Percentiles rank a stretch among this genome's conserved stretches.
These are phyloP conservation scores for Cutaneotrichosporon mucoides DNA, from an alignment of 1,284 basidiomycete species.

Conservation along the genomic window DNA sequence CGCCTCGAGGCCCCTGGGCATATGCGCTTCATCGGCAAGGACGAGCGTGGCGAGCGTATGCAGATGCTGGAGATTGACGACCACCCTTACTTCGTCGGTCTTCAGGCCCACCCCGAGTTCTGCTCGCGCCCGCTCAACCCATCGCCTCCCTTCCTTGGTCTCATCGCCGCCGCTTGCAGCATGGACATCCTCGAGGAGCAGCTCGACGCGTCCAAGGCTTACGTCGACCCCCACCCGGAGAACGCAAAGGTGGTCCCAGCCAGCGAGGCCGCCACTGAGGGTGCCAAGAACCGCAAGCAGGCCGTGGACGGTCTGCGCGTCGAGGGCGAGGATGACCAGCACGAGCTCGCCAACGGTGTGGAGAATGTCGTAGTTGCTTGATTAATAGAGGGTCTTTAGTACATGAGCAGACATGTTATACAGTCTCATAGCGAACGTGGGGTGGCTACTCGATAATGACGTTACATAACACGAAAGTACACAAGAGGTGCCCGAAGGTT, in stretches of 20 bases:
- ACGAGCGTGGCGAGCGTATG: slow-evolving; percentile 96
- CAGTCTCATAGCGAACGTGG: not conserved
- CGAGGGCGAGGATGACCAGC: slow-evolving; percentile 12
- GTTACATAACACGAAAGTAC: slow-evolving; percentile 2
- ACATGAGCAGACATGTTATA: not conserved
- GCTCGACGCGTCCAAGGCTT: slow-evolving; percentile 61
- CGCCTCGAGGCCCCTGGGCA: slow-evolving; percentile 64
- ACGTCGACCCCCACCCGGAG: slow-evolving; percentile 55
- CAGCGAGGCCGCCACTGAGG: slow-evolving; percentile 40
- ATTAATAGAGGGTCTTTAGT: slow-evolving; percentile 3
- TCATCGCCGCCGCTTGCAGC: slow-evolving; percentile 81
- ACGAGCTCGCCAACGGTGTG: slow-evolving; percentile 1
- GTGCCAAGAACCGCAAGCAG: slow-evolving; percentile 41
- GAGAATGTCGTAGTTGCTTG: not conserved
- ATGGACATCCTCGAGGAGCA: slow-evolving; percentile 66
- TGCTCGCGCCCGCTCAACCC: slow-evolving; percentile 98
- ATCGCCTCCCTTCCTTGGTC: slow-evolving; percentile 93
- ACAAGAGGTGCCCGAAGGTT: not conserved
- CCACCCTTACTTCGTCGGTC: slow-evolving; percentile 90
- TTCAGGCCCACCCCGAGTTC: slow-evolving; percentile 98
- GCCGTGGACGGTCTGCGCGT: slow-evolving; percentile 39
- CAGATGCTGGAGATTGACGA: slow-evolving; percentile 87
- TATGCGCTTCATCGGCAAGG: slow-evolving; percentile 80
- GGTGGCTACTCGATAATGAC: not conserved
- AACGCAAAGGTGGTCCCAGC: slow-evolving; percentile 47